Evolutionary conservation across 192 early-diverging fungal genomes (phyloP).

Genomic region (Gamsiella multidivaricata): DNA sequence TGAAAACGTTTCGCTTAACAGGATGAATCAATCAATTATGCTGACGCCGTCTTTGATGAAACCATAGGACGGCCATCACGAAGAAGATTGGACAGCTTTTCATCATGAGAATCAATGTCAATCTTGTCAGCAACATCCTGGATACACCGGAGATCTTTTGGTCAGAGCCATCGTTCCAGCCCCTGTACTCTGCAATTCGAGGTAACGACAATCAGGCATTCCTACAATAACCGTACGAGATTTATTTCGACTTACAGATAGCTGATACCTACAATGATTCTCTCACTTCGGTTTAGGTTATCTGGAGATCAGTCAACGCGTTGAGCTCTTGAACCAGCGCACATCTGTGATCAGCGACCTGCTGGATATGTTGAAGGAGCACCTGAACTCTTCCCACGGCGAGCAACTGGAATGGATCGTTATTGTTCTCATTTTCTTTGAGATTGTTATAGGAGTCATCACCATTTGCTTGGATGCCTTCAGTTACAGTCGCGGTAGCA

Average conservation of each 20-base stretch:
- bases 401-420: conserved; percentile 97
- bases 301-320: conserved; percentile 85
- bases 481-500: conserved; percentile 55
- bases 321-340: conserved; percentile 92
- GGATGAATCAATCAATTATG: too few relatives aligned
- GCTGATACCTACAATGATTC: too few relatives aligned
- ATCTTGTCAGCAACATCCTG: conserved; percentile 87
- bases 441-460: conserved; percentile 80
- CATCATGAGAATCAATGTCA: conserved; percentile 90
- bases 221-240: not conserved
- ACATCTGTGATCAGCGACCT: conserved; percentile 92
- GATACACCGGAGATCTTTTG: conserved; percentile 96
- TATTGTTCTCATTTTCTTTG: conserved; percentile 90
- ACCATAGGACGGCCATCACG: conserved; percentile 85
- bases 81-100: conserved; percentile 96
- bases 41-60: not conserved
- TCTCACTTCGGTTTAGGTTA: conserved; percentile 68
- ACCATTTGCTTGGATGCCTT: conserved; percentile 79
- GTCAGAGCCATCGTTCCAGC: conserved; percentile 85
- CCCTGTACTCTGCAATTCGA: conserved; percentile 82
- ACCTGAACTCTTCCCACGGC: conserved; percentile 89
- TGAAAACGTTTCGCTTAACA: too few relatives aligned
- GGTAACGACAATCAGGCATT: conserved; percentile 29
- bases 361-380: conserved; percentile 95
- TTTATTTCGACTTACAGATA: too few relatives aligned